Percentiles rank a stretch among this genome's conserved stretches.
These are phyloP conservation scores for Trametes sanguinea DNA, from an alignment of 768 basidiomycete genomes.

Conservation along the genomic window DNA sequence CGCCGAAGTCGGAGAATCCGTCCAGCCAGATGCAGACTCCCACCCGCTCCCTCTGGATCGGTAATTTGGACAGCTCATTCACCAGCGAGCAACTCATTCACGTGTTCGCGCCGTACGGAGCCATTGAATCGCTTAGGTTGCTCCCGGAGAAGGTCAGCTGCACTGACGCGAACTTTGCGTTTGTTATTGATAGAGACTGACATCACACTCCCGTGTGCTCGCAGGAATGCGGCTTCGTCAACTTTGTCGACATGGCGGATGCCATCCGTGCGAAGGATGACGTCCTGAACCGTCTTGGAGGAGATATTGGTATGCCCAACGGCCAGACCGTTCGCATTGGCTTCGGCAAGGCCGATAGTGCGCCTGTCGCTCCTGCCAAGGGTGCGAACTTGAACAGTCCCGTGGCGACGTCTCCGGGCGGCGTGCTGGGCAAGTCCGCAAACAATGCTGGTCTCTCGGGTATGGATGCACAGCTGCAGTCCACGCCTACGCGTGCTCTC, in stretches of 20 bases:
- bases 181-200: conserved; percentile 1
- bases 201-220: conserved; percentile 8
- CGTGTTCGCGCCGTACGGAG: conserved; percentile 95
- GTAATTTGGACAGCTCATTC: conserved; percentile 93
- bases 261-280: conserved; percentile 99
- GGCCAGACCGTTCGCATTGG: conserved; percentile 97
- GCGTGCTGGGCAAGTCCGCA: conserved; percentile 44
- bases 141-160: conserved; percentile 92
- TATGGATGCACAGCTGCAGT: conserved; percentile 85
- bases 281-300: conserved; percentile 92
- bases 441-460: conserved; percentile 59
- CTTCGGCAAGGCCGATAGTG: conserved; percentile 97
- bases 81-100: conserved; percentile 94
- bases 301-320: conserved; percentile 92
- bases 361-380: conserved; percentile 87
- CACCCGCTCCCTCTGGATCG: conserved; percentile 97
- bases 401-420: conserved; percentile 64
- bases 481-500: conserved; percentile 89
- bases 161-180: neutral
- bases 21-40: conserved; percentile 86
- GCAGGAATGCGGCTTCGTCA: conserved; percentile 98
- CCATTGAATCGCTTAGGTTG: conserved; percentile 92
- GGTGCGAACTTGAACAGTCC: conserved; percentile 64
- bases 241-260: conserved; percentile 93
- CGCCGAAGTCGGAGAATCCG: conserved; percentile 76